These are phyloP conservation scores for Fonsecaea nubica DNA, from an alignment of 2,329 filamentous ascomycete species.

Conservation along the genomic window DNA sequence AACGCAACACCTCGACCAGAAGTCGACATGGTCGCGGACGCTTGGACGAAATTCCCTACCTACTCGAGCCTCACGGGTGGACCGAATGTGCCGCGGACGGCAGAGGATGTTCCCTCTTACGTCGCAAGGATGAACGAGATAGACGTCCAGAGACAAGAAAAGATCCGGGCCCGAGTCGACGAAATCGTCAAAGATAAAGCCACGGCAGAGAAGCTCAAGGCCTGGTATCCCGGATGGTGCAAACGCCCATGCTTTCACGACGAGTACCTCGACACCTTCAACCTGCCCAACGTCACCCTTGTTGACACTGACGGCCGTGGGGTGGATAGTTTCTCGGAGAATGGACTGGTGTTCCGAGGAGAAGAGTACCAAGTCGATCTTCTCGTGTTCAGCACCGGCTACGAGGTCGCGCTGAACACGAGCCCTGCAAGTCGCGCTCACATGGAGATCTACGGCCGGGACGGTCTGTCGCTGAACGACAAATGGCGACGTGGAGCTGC, in stretches of 20 bases:
- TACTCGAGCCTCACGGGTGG: not conserved
- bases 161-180: not conserved
- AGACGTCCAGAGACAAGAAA: no score
- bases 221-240: conserved; percentile 68
- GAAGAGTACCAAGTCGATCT: conserved; percentile 57
- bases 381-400: conserved; percentile 57
- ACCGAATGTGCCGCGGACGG: not conserved
- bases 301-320: conserved; percentile 65
- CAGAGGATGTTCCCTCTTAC: not conserved
- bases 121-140: not conserved
- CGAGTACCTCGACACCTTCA: conserved; percentile 66
- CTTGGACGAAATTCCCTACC: conserved; percentile 35
- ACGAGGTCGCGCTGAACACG: conserved; percentile 33
- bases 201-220: conserved; percentile 61
- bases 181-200: conserved; percentile 52
- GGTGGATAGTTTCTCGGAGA: conserved; percentile 53
- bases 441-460: conserved; percentile 37
- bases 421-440: conserved; percentile 27
- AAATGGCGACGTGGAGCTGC: conserved; percentile 37
- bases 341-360: conserved; percentile 56
- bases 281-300: conserved; percentile 63
- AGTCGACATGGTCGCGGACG: conserved; percentile 40
- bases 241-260: conserved; percentile 67
- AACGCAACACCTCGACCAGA: not conserved
- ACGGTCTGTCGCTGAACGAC: conserved; percentile 36